A percentile compares a stretch with the other conserved stretches of the same genome.
Conservation (phyloP, 1,284 basidiomycete genomes). For the Golubevia pallescens region DNA sequence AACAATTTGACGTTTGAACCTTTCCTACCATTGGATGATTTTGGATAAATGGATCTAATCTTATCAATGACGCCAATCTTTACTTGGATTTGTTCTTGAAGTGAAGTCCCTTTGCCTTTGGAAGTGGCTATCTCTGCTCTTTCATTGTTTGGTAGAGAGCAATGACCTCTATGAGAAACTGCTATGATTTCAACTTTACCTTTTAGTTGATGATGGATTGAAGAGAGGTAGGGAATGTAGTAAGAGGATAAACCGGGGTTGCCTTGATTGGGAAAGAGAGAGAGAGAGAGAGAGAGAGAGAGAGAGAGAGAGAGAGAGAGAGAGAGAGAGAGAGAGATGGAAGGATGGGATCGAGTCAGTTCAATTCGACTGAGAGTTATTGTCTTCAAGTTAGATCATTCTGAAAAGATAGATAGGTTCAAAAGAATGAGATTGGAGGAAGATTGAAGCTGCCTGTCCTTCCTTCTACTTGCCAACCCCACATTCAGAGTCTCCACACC, state of each 20-base stretch:
- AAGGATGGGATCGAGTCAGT: too few relatives aligned
- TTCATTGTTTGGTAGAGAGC: slow-evolving; percentile 14
- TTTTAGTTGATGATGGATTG: slow-evolving; percentile 6
- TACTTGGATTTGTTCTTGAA: slow-evolving; percentile 36
- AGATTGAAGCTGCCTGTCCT: too few relatives aligned
- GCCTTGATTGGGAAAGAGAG: slow-evolving; percentile 6
- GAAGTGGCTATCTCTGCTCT: slow-evolving; percentile 13
- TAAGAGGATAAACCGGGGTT: slow-evolving; percentile 41
- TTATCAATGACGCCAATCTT: slow-evolving; percentile 33
- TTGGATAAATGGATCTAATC: slow-evolving; percentile 16
- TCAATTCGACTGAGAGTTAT: too few relatives aligned
- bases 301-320: too few relatives aligned
- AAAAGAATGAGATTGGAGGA: too few relatives aligned
- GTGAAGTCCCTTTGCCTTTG: slow-evolving; percentile 8
- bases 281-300: too few relatives aligned
- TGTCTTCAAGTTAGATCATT: too few relatives aligned
- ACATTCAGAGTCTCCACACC: too few relatives aligned
- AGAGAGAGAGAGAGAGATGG: too few relatives aligned
- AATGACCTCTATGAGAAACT: slow-evolving; percentile 40
- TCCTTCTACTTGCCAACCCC: too few relatives aligned
- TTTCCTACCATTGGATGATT: not conserved
- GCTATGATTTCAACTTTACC: slow-evolving; percentile 31
- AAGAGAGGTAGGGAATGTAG: slow-evolving; percentile 37
- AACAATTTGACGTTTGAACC: slow-evolving; percentile 24
- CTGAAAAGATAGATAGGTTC: too few relatives aligned